Base-by-base conservation (phyloP, 148 eudicot genomes). In the Salicornia ramosissima region DNA sequence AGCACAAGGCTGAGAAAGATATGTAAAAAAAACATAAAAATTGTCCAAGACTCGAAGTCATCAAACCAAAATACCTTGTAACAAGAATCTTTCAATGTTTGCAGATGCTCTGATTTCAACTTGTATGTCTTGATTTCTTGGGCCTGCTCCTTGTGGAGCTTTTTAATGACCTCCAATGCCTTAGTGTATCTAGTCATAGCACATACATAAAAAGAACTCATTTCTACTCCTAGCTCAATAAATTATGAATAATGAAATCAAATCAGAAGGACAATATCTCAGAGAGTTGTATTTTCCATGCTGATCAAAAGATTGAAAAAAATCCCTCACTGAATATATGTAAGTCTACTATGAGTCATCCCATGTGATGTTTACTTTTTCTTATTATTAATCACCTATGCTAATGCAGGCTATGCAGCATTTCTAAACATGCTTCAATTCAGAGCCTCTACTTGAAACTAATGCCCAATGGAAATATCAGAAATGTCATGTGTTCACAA, bases 81-180 rank as follows among this genome's bases (percentile, higher is more conserved):
- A 28, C 97, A 97, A 74, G 89, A 88, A 83, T 95, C 97, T 83
- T 88, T 95, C 74, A 95, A 64, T 7, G 91, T 91, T 72, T 95
- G 99, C 72, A 95, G 91, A 75, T 95, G 85, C 82, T 91, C 99
- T 87, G 89, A 64, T 79, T 91, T 91, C 72, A 91, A 83, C 80
- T 83, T 91, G 75, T 81, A 87, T 42, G 87, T 79, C 85, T 91
- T 95, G 69, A 95, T 91, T 81, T 89, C 99, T 73, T 89, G 99
- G 51, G 93, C 86, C 81, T 95, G 97, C 78, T 95, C 99, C 78
- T 95, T 95, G 68, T 95, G 97, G 81, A 95, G 99, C 83, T 95
- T 95, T 80, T 95, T 95, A 63, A 95, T 95, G 65, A 95, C 95
- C 87, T 95, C 99, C 71, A 95, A 84, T 28, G 99, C 99, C 76